Conservation (phyloP, 306 rosid species). For the Rubus idaeus region DNA sequence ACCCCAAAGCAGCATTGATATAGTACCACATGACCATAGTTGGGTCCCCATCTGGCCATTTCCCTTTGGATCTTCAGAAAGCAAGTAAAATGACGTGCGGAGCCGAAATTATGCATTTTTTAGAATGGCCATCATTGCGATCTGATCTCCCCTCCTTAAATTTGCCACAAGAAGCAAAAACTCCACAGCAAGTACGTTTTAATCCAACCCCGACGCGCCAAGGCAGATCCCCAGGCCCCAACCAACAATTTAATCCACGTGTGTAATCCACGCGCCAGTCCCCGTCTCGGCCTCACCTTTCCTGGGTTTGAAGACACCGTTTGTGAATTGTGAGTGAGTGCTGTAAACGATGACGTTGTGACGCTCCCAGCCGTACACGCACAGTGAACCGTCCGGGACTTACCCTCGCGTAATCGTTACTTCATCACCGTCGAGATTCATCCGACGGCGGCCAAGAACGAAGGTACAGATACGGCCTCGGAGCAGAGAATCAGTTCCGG, state of each 20-base stretch:
- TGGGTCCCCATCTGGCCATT: not conserved
- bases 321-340: not conserved
- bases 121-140: not conserved
- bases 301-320: not conserved
- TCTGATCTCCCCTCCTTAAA: slow-evolving; percentile 16
- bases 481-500: not conserved
- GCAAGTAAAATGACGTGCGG: not conserved
- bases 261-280: not conserved
- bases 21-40: not conserved
- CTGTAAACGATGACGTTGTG: slow-evolving; percentile 29
- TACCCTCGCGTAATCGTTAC: not conserved
- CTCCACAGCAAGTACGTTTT: not conserved
- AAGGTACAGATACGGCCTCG: not conserved
- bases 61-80: not conserved
- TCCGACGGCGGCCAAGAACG: not conserved
- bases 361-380: slow-evolving; percentile 29
- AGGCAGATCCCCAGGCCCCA: too few species aligned
- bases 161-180: slow-evolving; percentile 32
- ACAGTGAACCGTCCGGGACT: not conserved
- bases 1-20: not conserved
- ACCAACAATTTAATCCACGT: not conserved
- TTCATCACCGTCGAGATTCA: not conserved
- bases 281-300: not conserved
- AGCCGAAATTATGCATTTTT: not conserved
- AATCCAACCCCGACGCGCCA: not conserved